Base-by-base conservation (phyloP, 208 protist genomes). In the Trypanosoma vivax region DNA sequence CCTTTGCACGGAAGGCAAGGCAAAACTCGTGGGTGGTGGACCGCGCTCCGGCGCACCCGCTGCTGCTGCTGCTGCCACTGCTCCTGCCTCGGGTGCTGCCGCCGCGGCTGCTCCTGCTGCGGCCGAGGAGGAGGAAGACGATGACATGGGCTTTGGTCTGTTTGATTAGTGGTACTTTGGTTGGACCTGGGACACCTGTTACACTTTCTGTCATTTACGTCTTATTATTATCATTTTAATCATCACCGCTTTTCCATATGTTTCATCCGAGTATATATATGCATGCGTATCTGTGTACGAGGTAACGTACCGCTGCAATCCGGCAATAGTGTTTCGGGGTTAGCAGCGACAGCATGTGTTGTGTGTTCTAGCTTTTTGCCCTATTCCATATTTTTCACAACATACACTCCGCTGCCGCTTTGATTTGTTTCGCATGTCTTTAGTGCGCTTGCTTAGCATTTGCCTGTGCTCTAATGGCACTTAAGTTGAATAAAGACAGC, bases 121-220 rank as follows among this genome's bases (percentile, higher is more conserved):
- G 50, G 66, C 67, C 5, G 55, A 73, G 19, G 84, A 90, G 59
- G 80, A 89, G 51, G 82, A 95, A 56, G 83, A 73, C 29, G 87
- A 94, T 37, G 90, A 92, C 55, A 92, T 92, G 83, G 88, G 80
- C 60, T 92, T 95, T 48, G 88, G 84, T 70, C 87, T 94, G 42
- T 94, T 95, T 51, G 89, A 95, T 72, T 94, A 85, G 80, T 3
- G 11, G 24, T 6, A 14, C 25, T 1, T 21, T 33, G 39, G 13
- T 24, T 24, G 46, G 31, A 16, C 4, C 35, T 21, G 23, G 5
- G 30, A 21, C 27, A 53, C n/a, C 11, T 47, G 18, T 28, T 59
- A 21, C 11, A 33, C 41, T 51, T 42, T 37, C 33, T 58, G 40
- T 68, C 38, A 46, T 63, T 28, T n/a, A n/a, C n/a, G n/a, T n/a